These are phyloP conservation scores for Hyaloscypha hepaticicola DNA, from an alignment of 495 filamentous ascomycete species.

Conservation along the genomic window DNA sequence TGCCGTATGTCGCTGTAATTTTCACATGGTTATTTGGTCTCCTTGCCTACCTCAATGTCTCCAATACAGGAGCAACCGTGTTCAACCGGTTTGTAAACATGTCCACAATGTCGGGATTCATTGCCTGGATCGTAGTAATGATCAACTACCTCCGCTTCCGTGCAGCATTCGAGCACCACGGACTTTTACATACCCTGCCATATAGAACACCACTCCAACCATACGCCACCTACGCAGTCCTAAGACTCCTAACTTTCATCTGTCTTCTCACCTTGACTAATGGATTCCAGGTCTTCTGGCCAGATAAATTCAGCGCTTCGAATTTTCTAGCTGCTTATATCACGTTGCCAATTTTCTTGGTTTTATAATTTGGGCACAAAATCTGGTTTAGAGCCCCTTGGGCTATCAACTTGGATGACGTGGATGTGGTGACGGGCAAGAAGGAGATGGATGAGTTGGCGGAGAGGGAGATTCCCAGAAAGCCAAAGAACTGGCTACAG, in stretches of 20 bases:
- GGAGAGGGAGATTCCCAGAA: slow-evolving; percentile 1
- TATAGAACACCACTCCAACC: no score
- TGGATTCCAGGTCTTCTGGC: slow-evolving; percentile 50
- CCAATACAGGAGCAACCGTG: slow-evolving; percentile 62
- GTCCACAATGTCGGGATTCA: slow-evolving; percentile 59
- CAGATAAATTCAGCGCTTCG: slow-evolving; percentile 40
- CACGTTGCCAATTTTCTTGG: slow-evolving; percentile 52
- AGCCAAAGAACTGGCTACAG: slow-evolving; percentile 14
- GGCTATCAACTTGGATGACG: slow-evolving; percentile 35
- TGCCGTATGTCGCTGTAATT: slow-evolving; percentile 63
- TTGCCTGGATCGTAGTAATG: slow-evolving; percentile 60
- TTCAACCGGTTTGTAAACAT: slow-evolving; percentile 66
- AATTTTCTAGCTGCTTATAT: slow-evolving; percentile 58
- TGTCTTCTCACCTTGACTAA: slow-evolving; percentile 51
- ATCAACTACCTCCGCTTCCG: slow-evolving; percentile 62
- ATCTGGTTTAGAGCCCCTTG: slow-evolving; percentile 41
- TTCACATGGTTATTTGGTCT: slow-evolving; percentile 60
- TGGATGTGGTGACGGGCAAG: slow-evolving; percentile 62
- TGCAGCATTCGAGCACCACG: no score
- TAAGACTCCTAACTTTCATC: no score
- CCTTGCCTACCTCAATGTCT: slow-evolving; percentile 78
- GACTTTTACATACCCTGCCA: no score
- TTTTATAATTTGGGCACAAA: slow-evolving; percentile 56
- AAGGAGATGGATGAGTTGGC: slow-evolving; percentile 52
- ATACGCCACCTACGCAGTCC: no score